A percentile compares a stretch with the other conserved stretches of the same genome.
Conservation (phyloP, 345 rosid species). For the Hypericum androsaemum region DNA sequence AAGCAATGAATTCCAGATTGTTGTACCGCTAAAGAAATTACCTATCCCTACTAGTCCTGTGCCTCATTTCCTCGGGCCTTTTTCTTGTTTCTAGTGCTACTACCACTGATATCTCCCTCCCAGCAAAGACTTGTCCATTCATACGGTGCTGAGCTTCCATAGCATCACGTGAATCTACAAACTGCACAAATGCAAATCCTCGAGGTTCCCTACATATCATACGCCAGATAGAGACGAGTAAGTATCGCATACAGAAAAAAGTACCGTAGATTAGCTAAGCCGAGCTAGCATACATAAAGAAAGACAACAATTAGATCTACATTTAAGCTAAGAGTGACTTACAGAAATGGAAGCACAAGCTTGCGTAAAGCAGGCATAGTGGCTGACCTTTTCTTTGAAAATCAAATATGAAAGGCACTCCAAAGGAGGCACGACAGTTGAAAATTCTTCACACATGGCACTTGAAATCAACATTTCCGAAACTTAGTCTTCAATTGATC, state of each 20-base stretch:
- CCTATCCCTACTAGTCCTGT: slow-evolving; percentile 49
- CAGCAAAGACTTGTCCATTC: slow-evolving; percentile 78
- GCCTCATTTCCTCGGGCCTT: slow-evolving; percentile 98
- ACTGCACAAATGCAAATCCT: slow-evolving; percentile 97
- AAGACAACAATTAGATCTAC: slow-evolving; percentile 23
- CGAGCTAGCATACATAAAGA: slow-evolving; percentile 13
- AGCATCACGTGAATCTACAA: slow-evolving; percentile 84
- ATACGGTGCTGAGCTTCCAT: slow-evolving; percentile 79
- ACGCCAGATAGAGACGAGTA: slow-evolving; percentile 12
- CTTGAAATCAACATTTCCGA: slow-evolving; percentile 52
- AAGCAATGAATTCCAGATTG: neutral
- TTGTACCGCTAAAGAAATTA: slow-evolving; percentile 8
- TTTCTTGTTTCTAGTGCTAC: slow-evolving; percentile 86
- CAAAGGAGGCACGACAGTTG: slow-evolving; percentile 68
- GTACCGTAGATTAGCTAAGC: neutral
- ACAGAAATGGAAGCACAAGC: slow-evolving; percentile 34
- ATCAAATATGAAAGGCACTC: slow-evolving; percentile 59
- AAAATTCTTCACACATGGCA: slow-evolving; percentile 49
- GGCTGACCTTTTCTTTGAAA: slow-evolving; percentile 59
- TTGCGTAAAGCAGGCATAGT: slow-evolving; percentile 36
- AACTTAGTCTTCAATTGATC: slow-evolving; percentile 45
- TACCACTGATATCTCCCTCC: slow-evolving; percentile 84
- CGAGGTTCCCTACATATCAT: slow-evolving; percentile 62
- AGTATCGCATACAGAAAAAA: slow-evolving; percentile 9
- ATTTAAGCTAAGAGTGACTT: slow-evolving; percentile 32